Evolutionary conservation across 345 rosid species (phyloP).

Genomic region (Lumnitzera racemosa): DNA sequence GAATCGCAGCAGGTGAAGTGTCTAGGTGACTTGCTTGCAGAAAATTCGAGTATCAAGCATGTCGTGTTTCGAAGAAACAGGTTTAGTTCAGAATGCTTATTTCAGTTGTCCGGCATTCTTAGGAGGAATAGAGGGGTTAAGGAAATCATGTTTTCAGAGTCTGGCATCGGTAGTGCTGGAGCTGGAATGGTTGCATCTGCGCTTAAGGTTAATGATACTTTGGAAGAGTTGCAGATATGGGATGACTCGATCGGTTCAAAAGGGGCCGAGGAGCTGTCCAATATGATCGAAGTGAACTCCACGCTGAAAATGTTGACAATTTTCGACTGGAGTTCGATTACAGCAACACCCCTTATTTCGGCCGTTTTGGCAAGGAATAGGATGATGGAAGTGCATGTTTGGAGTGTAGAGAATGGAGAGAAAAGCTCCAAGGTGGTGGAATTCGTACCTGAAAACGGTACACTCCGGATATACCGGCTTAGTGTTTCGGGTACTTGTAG

Average conservation of each 20-base stretch:
- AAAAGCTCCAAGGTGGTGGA: constrained; percentile 73
- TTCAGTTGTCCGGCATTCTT: constrained; percentile 46
- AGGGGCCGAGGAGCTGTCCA: constrained; percentile 90
- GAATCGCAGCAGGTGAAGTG: constrained; percentile 37
- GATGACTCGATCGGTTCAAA: constrained; percentile 86
- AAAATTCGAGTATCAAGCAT: constrained; percentile 47
- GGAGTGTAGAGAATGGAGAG: constrained; percentile 60
- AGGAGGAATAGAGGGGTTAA: constrained; percentile 49
- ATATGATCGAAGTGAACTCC: constrained; percentile 87
- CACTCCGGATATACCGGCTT: constrained; percentile 59
- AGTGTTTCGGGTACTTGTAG: constrained; percentile 65
- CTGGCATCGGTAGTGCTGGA: constrained; percentile 45
- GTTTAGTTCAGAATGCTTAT: constrained; percentile 42
- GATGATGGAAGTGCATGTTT: constrained; percentile 72
- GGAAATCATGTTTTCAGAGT: constrained; percentile 55
- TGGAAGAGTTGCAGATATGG: constrained; percentile 95
- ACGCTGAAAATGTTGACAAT: constrained; percentile 63
- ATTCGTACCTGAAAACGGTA: constrained; percentile 60
- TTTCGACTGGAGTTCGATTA: constrained; percentile 56
- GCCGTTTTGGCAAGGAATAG: constrained; percentile 84
- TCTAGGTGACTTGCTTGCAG: constrained; percentile 54
- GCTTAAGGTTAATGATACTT: constrained; percentile 50
- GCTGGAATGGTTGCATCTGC: constrained; percentile 62
- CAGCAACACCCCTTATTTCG: constrained; percentile 80
- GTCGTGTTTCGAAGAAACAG: constrained; percentile 52